Evolutionary conservation across 805 yeast species (phyloP).

Genomic region (Hanseniaspora guilliermondii): DNA sequence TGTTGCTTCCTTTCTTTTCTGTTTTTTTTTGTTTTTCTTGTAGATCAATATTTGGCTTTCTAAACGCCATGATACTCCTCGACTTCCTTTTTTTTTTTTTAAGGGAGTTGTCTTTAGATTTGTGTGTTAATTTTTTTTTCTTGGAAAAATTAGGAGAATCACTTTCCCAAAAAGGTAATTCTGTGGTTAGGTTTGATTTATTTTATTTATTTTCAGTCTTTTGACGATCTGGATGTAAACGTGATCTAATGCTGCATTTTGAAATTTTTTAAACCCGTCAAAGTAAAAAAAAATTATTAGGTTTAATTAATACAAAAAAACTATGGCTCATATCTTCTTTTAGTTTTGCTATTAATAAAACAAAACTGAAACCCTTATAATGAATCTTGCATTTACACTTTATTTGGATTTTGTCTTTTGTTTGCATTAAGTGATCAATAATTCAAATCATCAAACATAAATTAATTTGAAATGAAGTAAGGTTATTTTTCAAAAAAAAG

Average conservation of each 20-base stretch:
- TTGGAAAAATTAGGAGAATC: background rate
- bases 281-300: background rate
- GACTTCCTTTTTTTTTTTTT: background rate
- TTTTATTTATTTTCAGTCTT: background rate
- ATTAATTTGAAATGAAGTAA: no score
- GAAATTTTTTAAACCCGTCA: background rate
- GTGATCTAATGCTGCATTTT: background rate
- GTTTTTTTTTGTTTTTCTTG: background rate
- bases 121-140: background rate
- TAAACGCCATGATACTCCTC: background rate
- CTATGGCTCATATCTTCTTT: background rate
- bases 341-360: no score
- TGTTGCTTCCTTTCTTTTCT: no score
- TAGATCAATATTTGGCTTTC: background rate
- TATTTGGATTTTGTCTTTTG: no score
- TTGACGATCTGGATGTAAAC: background rate
- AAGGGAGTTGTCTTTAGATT: background rate
- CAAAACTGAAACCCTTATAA: no score
- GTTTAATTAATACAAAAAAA: conserved; percentile 4
- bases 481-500: no score
- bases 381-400: no score
- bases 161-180: no score
- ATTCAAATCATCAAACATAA: no score
- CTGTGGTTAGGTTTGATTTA: no score
- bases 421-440: no score